phyloP scores from a whole-genome alignment of 129 eudicot species.

The Escallonia herrerae region DNA sequence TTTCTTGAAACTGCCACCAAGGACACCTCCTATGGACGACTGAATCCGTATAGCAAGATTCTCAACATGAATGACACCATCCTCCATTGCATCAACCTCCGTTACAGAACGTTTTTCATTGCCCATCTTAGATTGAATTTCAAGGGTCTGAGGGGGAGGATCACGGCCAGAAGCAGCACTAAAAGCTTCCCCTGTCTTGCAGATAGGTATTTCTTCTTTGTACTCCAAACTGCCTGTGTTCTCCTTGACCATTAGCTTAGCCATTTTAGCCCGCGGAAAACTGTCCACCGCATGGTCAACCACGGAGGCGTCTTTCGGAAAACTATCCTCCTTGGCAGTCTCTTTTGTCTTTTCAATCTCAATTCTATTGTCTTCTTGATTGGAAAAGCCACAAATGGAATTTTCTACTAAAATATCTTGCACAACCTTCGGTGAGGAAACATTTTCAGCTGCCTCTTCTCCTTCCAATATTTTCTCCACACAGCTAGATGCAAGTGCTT shows the following conservation, averaged over 20 bases:
- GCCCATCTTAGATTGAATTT: slow-evolving; percentile 13
- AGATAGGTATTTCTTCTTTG: neutral
- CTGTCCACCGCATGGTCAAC: neutral
- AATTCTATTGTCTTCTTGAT: slow-evolving; percentile 11
- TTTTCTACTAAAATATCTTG: slow-evolving; percentile 14
- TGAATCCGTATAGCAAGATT: neutral
- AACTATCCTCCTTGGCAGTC: slow-evolving; percentile 6
- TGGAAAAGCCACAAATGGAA: slow-evolving; percentile 9
- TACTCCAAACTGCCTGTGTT: slow-evolving; percentile 1
- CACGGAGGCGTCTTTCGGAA: neutral
- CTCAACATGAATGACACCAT: slow-evolving; percentile 8
- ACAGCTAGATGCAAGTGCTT: slow-evolving; percentile 8
- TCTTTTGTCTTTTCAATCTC: slow-evolving; percentile 21
- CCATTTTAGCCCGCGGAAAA: slow-evolving; percentile 1
- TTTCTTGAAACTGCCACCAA: slow-evolving; percentile 19
- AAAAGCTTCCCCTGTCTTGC: neutral
- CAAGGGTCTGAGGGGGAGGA: neutral
- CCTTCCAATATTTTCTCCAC: slow-evolving; percentile 1
- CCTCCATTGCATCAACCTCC: slow-evolving; percentile 11
- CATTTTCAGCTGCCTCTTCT: slow-evolving; percentile 19
- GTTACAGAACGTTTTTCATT: slow-evolving; percentile 5
- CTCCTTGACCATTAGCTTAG: neutral
- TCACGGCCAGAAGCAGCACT: neutral
- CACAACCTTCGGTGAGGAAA: slow-evolving; percentile 8
- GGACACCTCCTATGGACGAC: slow-evolving; percentile 12